A percentile compares a stretch with the other conserved stretches of the same genome.
phyloP scores from a whole-genome alignment of 352 stramenopile species.

The Albugo candida region DNA sequence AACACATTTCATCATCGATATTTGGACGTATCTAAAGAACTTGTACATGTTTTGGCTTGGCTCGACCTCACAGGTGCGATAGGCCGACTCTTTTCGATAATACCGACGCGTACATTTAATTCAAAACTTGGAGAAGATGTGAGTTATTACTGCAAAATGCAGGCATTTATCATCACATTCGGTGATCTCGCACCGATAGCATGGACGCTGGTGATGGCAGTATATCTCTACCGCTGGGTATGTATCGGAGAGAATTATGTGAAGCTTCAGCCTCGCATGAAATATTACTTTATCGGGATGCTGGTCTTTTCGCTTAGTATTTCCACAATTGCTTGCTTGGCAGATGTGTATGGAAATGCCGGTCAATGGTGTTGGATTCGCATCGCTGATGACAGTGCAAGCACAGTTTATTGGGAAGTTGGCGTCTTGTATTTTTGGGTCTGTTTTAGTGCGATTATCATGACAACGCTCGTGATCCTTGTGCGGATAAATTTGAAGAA shows the following conservation, averaged over 20 bases:
- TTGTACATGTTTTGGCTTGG: constrained; percentile 72
- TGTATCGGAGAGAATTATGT: constrained; percentile 66
- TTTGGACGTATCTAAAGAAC: constrained; percentile 66
- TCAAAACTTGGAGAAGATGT: constrained; percentile 27
- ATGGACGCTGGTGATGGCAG: constrained; percentile 74
- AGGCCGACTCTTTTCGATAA: constrained; percentile 41
- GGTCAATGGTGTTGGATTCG: constrained; percentile 65
- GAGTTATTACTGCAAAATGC: constrained; percentile 39
- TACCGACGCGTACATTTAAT: constrained; percentile 48
- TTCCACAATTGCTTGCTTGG: constrained; percentile 22
- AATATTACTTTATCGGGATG: constrained; percentile 47
- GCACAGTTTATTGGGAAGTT: constrained; percentile 58
- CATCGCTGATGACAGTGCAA: constrained; percentile 18
- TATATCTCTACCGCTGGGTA: constrained; percentile 68
- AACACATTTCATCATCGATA: constrained; percentile 17
- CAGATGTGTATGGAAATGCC: constrained; percentile 42
- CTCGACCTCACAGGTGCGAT: constrained; percentile 51
- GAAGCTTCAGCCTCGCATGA: constrained; percentile 67
- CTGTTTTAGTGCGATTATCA: constrained; percentile 24
- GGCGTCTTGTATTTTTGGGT: constrained; percentile 61
- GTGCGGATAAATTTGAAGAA: constrained; percentile 70
- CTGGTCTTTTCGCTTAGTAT: constrained; percentile 41
- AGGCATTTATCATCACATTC: constrained; percentile 67
- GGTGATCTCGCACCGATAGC: constrained; percentile 47
- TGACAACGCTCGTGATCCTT: constrained; percentile 38